These are phyloP conservation scores for Torrubiellomyces zombiae DNA, from an alignment of 2,329 filamentous ascomycete genomes.

Conservation along the genomic window DNA sequence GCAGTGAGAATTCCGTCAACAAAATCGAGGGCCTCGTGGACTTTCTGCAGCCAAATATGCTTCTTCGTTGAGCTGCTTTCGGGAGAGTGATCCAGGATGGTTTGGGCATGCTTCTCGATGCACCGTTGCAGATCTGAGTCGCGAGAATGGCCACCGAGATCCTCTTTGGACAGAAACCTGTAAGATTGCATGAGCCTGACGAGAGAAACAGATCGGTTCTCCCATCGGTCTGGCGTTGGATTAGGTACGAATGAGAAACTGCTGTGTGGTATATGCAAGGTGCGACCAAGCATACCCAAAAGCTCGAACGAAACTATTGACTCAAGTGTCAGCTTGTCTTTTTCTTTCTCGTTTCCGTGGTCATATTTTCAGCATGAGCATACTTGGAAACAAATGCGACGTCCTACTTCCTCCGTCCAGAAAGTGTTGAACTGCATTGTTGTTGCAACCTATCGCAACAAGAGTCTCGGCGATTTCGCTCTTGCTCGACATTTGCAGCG, in stretches of 20 bases:
- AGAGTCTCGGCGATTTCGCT: slow-evolving; percentile 35
- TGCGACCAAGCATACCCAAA: slow-evolving; percentile 37
- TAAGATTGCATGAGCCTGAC: slow-evolving; percentile 24
- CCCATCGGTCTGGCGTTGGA: slow-evolving; percentile 37
- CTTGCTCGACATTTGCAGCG: slow-evolving; percentile 30
- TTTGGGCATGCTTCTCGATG: slow-evolving; percentile 9
- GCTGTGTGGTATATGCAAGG: slow-evolving; percentile 30
- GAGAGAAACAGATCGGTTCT: slow-evolving; percentile 29
- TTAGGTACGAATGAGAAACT: slow-evolving; percentile 39
- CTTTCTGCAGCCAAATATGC: slow-evolving; percentile 18
- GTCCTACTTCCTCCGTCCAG: slow-evolving; percentile 20
- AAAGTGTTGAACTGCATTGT: slow-evolving; percentile 30
- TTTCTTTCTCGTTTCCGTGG: no score
- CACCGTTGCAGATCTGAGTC: no score
- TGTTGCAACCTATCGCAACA: slow-evolving; percentile 35
- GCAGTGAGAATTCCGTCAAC: slow-evolving; percentile 27
- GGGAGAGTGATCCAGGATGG: slow-evolving; percentile 9
- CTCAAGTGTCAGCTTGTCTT: slow-evolving; percentile 5
- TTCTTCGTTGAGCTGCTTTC: slow-evolving; percentile 10
- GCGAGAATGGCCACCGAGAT: no score
- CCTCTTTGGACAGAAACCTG: slow-evolving; percentile 10
- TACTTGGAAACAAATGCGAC: slow-evolving; percentile 34
- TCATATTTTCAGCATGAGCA: slow-evolving; percentile 3
- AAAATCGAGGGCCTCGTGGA: slow-evolving; percentile 23
- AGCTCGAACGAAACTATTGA: slow-evolving; percentile 37